Evolutionary conservation across 495 filamentous ascomycete species (phyloP).

Genomic region (Hypomontagnella monticulosa): DNA sequence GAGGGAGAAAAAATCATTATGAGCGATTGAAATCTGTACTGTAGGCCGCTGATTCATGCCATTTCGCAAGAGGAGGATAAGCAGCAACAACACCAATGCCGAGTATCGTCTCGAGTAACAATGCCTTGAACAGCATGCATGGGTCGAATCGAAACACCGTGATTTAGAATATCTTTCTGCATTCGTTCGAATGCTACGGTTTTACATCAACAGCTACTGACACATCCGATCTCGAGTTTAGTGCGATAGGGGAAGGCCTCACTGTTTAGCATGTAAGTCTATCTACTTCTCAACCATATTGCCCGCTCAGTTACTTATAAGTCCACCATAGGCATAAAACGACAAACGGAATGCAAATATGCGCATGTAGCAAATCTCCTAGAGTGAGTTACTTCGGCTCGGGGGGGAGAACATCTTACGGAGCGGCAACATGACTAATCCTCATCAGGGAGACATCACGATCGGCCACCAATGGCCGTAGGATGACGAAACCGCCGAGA

Average conservation of each 20-base stretch:
- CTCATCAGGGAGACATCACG: constrained; percentile 57
- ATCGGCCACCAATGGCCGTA: constrained; percentile 59
- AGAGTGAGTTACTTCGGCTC: constrained; percentile 58
- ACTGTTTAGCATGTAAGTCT: constrained; percentile 72
- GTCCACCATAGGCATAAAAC: constrained; percentile 63
- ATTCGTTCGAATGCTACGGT: constrained; percentile 7
- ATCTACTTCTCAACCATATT: not conserved
- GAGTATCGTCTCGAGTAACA: not conserved
- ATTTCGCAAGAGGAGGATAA: not conserved
- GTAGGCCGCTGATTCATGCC: not conserved
- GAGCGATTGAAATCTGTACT: too few species aligned
- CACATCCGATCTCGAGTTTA: constrained; percentile 39
- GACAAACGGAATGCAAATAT: constrained; percentile 74
- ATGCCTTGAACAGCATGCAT: constrained; percentile 9
- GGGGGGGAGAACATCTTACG: not conserved
- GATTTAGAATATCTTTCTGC: constrained; percentile 12
- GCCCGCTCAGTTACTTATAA: not conserved
- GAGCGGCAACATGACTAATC: constrained; percentile 8
- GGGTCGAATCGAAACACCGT: constrained; percentile 4
- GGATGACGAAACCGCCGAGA: constrained; percentile 68
- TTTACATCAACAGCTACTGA: constrained; percentile 26
- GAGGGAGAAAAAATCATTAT: too few species aligned
- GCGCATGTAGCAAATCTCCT: constrained; percentile 73
- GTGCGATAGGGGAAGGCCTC: constrained; percentile 67
- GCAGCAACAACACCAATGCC: constrained; percentile 1